Conservation (phyloP, 345 rosid genomes). For the Lepidium sativum region DNA sequence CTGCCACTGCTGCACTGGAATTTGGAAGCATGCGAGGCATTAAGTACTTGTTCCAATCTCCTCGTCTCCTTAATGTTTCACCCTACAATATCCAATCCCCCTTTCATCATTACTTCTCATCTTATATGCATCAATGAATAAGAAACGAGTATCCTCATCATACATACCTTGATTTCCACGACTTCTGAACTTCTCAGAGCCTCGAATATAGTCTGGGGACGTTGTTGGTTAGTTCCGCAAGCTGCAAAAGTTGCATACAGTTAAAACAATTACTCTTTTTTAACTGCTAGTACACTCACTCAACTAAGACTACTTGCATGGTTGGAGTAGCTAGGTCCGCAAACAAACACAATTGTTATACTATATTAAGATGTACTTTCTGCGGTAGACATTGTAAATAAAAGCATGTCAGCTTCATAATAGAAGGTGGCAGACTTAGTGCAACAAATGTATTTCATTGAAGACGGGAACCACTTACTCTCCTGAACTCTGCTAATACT, state of each 20-base stretch:
- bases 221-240: conserved; percentile 42
- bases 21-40: conserved; percentile 1
- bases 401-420: neutral
- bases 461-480: conserved; percentile 40
- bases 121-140: neutral
- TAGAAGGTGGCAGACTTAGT: neutral
- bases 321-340: neutral
- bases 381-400: neutral
- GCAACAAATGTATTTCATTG: neutral
- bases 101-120: neutral
- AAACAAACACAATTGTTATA: neutral
- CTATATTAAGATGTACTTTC: neutral
- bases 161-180: conserved; percentile 65
- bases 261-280: neutral
- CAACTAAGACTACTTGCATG: neutral
- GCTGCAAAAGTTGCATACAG: conserved; percentile 39
- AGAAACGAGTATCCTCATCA: neutral
- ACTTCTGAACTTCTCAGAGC: conserved; percentile 47
- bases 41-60: conserved; percentile 28
- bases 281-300: neutral
- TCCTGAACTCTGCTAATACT: conserved; percentile 70
- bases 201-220: conserved; percentile 51
- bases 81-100: conserved; percentile 12
- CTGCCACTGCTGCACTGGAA: neutral
- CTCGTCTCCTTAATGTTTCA: conserved; percentile 28